phyloP scores from a whole-genome alignment of 2,329 filamentous ascomycete species.

The Nakataea oryzae region DNA sequence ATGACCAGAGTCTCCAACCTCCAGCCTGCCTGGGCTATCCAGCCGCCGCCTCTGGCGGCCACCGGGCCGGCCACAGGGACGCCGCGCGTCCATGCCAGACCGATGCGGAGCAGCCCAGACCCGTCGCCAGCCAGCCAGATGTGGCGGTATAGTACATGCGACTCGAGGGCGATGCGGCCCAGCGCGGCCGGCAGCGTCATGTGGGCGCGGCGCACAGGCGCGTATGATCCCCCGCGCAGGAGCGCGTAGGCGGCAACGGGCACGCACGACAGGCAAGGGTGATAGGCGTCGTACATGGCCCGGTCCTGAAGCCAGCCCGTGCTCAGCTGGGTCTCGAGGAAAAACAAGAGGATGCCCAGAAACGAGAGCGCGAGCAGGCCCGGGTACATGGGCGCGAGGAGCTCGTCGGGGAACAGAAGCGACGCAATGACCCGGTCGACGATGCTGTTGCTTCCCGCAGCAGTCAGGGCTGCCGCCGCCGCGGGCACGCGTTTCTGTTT shows the following conservation, averaged over 20 bases:
- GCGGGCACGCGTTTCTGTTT: background rate
- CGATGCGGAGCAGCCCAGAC: constrained; percentile 32
- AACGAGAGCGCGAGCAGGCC: constrained; percentile 16
- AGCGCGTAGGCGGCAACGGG: constrained; percentile 41
- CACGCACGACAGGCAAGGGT: constrained; percentile 35
- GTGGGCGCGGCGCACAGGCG: constrained; percentile 27
- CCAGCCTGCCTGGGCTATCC: constrained; percentile 8
- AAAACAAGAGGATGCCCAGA: constrained; percentile 20
- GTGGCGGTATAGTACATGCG: constrained; percentile 50
- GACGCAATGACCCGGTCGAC: constrained; percentile 5
- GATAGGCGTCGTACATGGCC: background rate
- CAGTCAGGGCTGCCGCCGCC: background rate
- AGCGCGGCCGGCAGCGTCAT: constrained; percentile 39
- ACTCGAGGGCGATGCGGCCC: constrained; percentile 46
- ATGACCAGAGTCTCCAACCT: constrained; percentile 15
- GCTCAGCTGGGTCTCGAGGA: constrained; percentile 12
- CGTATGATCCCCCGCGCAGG: constrained; percentile 35
- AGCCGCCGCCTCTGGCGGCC: background rate
- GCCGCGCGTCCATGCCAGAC: constrained; percentile 3
- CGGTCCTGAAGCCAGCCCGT: background rate
- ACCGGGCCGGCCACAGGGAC: background rate
- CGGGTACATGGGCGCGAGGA: constrained; percentile 30
- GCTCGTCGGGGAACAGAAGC: constrained; percentile 8
- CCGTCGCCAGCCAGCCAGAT: constrained; percentile 51
- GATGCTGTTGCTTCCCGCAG: background rate